These are phyloP conservation scores for Biscogniauxia marginata DNA, from an alignment of 2,329 filamentous ascomycete species.

Conservation along the genomic window DNA sequence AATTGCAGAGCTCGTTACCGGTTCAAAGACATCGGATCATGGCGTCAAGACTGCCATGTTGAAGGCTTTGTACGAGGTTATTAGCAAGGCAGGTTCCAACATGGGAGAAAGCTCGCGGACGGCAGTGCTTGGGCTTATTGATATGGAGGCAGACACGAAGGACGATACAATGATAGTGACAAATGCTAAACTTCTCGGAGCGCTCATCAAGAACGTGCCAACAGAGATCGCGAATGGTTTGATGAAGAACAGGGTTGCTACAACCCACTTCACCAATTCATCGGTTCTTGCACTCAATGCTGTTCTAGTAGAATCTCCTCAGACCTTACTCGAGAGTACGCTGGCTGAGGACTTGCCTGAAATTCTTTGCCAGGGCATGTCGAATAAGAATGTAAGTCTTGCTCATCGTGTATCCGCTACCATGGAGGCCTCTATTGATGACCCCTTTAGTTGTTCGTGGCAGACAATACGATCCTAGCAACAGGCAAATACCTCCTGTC, in stretches of 20 bases:
- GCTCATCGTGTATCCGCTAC: conserved; percentile 17
- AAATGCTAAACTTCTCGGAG: conserved; percentile 85
- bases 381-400: conserved; percentile 67
- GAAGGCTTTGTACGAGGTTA: conserved; percentile 92
- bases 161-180: conserved; percentile 82
- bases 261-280: conserved; percentile 69
- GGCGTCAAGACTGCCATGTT: conserved; percentile 96
- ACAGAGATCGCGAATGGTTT: conserved; percentile 61
- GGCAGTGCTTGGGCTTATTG: conserved; percentile 85
- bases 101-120: conserved; percentile 90
- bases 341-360: conserved; percentile 73
- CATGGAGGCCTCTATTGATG: conserved; percentile 7
- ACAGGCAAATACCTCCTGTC: conserved; percentile 86
- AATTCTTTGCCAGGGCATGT: conserved; percentile 78
- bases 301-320: conserved; percentile 76
- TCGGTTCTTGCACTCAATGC: conserved; percentile 88
- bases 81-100: conserved; percentile 89
- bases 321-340: conserved; percentile 61
- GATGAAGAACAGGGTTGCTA: conserved; percentile 74
- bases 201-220: conserved; percentile 83
- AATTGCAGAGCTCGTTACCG: conserved; percentile 89
- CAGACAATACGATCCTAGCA: conserved; percentile 85
- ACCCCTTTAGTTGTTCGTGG: conserved; percentile 67
- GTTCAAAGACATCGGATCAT: conserved; percentile 82
- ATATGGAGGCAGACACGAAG: conserved; percentile 73